Conservation (phyloP, 2,329 filamentous ascomycete genomes). For the Aspergillus brunneoviolaceus region DNA sequence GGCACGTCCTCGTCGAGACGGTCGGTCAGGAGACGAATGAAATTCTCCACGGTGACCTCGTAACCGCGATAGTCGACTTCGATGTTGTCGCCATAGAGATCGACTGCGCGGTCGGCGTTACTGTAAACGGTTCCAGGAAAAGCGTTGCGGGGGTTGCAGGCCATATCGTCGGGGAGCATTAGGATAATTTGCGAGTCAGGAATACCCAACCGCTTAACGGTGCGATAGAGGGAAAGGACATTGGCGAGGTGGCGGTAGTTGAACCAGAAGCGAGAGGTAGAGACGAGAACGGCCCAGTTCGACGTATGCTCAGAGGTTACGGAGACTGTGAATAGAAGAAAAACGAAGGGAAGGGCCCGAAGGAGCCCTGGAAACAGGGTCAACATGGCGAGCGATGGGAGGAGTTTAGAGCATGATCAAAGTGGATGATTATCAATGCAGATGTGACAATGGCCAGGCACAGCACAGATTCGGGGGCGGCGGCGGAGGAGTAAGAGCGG, state of each 20-base stretch:
- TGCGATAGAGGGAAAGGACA: constrained; percentile 94
- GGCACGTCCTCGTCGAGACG: constrained; percentile 93
- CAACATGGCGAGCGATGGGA: constrained; percentile 26
- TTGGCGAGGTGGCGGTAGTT: constrained; percentile 99
- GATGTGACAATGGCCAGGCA: background rate
- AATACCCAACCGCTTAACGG: constrained; percentile 95
- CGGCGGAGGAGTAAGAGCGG: constrained; percentile 1
- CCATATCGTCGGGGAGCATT: constrained; percentile 99
- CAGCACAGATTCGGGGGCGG: background rate
- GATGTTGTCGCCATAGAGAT: constrained; percentile 97
- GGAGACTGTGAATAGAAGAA: constrained; percentile 18
- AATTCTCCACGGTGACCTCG: constrained; percentile 98
- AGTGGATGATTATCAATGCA: constrained; percentile 7
- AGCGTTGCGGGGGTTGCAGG: constrained; percentile 96
- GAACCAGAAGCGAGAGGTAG: constrained; percentile 99
- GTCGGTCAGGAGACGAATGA: constrained; percentile 92
- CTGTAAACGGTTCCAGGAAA: constrained; percentile 98
- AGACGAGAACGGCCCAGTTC: constrained; percentile 99
- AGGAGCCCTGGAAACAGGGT: constrained; percentile 24
- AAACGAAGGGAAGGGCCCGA: constrained; percentile 26
- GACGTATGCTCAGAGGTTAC: constrained; percentile 68
- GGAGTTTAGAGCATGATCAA: constrained; percentile 19
- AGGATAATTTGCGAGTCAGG: constrained; percentile 99
- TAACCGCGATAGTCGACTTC: constrained; percentile 98
- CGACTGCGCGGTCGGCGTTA: constrained; percentile 91